These are phyloP conservation scores for Penicillium sp. DNA, from an alignment of 2,329 filamentous ascomycete genomes.

Conservation along the genomic window DNA sequence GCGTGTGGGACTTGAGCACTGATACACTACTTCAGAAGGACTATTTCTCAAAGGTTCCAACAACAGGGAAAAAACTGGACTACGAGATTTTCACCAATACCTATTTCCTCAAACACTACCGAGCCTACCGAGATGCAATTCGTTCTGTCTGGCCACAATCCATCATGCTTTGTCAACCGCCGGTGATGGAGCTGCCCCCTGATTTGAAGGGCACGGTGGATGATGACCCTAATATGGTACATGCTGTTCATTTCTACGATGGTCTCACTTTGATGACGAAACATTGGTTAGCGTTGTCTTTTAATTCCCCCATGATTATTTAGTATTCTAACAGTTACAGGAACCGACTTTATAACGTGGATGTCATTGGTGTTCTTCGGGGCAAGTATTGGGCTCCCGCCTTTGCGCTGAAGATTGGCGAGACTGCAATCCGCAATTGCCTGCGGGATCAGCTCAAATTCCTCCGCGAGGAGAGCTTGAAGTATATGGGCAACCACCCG, in stretches of 20 bases:
- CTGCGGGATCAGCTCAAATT: slow-evolving; percentile 84
- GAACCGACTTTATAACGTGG: slow-evolving; percentile 95
- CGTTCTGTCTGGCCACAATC: slow-evolving; percentile 76
- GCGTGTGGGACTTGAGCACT: slow-evolving; percentile 83
- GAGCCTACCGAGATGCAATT: slow-evolving; percentile 74
- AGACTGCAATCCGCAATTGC: slow-evolving; percentile 92
- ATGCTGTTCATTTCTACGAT: slow-evolving; percentile 95
- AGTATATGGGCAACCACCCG: slow-evolving; percentile 85
- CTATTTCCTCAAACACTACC: slow-evolving; percentile 87
- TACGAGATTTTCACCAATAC: slow-evolving; percentile 88
- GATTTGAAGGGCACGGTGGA: slow-evolving; percentile 83
- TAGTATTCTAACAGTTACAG: slow-evolving; percentile 37
- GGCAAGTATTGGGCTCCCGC: slow-evolving; percentile 87
- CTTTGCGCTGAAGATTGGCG: slow-evolving; percentile 90
- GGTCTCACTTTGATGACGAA: slow-evolving; percentile 96
- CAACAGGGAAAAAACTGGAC: slow-evolving; percentile 72
- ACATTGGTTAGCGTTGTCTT: slow-evolving; percentile 67
- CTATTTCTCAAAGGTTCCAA: slow-evolving; percentile 82
- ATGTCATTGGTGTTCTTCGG: slow-evolving; percentile 88
- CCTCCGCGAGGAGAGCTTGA: slow-evolving; percentile 82
- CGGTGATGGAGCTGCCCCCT: slow-evolving; percentile 89
- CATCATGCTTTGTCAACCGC: slow-evolving; percentile 88
- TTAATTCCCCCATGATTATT: neutral
- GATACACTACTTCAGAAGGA: slow-evolving; percentile 80
- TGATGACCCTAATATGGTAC: slow-evolving; percentile 87